phyloP scores from a whole-genome alignment of 768 basidiomycete species.

The Gelatoporia subvermispora region DNA sequence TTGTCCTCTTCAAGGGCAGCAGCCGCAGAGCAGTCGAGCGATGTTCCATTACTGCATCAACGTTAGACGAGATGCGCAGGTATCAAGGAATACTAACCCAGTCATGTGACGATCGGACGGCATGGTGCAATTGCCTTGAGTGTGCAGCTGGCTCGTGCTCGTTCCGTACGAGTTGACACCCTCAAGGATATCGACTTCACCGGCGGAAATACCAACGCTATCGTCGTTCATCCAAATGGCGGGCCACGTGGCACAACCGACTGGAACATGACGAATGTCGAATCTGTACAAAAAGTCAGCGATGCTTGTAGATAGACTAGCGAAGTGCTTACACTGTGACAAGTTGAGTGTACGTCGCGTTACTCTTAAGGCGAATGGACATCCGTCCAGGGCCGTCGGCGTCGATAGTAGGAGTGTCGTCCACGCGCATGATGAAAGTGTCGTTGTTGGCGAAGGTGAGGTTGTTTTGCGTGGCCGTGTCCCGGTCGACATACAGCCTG shows the following conservation, averaged over 20 bases:
- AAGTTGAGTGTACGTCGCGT: conserved; percentile 45
- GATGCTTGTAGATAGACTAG: too few species aligned
- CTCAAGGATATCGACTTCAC: too few species aligned
- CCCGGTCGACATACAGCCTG: conserved; percentile 41
- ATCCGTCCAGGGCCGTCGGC: conserved; percentile 50
- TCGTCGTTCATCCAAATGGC: conserved; percentile 46
- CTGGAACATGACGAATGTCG: conserved; percentile 51
- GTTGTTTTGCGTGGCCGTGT: conserved; percentile 47
- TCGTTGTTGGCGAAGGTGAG: conserved; percentile 51
- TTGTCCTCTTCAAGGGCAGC: conserved; percentile 32
- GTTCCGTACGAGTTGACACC: conserved; percentile 51
- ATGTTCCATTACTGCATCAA: conserved; percentile 4
- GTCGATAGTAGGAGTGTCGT: conserved; percentile 41
- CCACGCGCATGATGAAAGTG: conserved; percentile 52
- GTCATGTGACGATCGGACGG: conserved; percentile 39
- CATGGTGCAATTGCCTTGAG: conserved; percentile 42
- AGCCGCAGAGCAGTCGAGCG: conserved; percentile 32
- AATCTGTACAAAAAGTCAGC: too few species aligned
- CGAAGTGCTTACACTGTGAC: conserved; percentile 44
- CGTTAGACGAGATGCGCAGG: neutral
- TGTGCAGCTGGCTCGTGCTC: conserved; percentile 53
- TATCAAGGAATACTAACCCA: conserved; percentile 39
- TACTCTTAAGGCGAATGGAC: conserved; percentile 51
- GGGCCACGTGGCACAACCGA: conserved; percentile 51
- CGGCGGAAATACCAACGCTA: neutral